Percentiles rank a stretch among this genome's conserved stretches.
Evolutionary conservation across 2,329 filamentous ascomycete species (phyloP).

Genomic region (Epichloe gansuensis): DNA sequence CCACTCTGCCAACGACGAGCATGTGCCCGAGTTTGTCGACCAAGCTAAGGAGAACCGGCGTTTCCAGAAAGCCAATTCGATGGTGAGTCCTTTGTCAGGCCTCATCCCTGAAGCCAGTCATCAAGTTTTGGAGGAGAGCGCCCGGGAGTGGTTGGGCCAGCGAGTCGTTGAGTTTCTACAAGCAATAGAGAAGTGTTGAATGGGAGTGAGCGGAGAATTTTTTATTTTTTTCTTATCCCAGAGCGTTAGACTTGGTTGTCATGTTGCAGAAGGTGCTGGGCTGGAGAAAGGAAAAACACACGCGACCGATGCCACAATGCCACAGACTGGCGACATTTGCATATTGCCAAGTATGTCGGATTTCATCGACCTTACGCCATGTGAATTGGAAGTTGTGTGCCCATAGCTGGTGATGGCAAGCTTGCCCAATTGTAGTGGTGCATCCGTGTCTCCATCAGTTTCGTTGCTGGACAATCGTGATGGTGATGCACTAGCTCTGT

Average conservation of each 20-base stretch:
- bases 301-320: too few species aligned
- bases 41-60: constrained; percentile 42
- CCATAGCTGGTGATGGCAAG: too few species aligned
- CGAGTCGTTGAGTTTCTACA: constrained; percentile 35
- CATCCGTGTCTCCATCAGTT: too few species aligned
- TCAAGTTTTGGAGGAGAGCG: constrained; percentile 31
- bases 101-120: constrained; percentile 42
- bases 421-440: too few species aligned
- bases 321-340: background rate
- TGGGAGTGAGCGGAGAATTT: background rate
- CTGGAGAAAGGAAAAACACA: too few species aligned
- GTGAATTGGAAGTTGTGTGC: too few species aligned
- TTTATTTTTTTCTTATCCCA: background rate
- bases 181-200: constrained; percentile 10
- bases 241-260: background rate
- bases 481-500: too few species aligned
- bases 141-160: constrained; percentile 37
- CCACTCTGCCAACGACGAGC: constrained; percentile 55
- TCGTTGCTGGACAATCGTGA: too few species aligned
- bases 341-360: too few species aligned
- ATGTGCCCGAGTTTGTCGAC: constrained; percentile 45
- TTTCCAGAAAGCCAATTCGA: constrained; percentile 38
- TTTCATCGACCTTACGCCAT: too few species aligned
- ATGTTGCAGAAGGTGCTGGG: too few species aligned
- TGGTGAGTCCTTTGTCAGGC: constrained; percentile 38